These are phyloP conservation scores for Metschnikowia gelsemii DNA, from an alignment of 805 yeast species.

Conservation along the genomic window DNA sequence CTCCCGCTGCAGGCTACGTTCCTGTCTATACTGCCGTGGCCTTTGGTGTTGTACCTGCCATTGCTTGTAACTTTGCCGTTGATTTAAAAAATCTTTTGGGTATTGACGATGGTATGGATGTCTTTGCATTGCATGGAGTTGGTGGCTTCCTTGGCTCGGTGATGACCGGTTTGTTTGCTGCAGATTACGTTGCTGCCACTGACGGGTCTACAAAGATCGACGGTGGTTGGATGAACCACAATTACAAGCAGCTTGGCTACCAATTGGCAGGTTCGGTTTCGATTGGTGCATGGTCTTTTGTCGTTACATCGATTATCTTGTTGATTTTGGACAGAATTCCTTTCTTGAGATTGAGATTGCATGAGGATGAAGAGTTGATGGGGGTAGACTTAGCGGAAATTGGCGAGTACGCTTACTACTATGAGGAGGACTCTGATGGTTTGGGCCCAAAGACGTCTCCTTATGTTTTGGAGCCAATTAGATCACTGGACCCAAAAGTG, in stretches of 20 bases:
- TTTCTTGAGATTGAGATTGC: conserved; percentile 74
- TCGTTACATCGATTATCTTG: conserved; percentile 67
- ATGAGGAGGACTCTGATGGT: conserved; percentile 49
- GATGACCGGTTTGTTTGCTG: conserved; percentile 89
- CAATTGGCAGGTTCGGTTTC: conserved; percentile 80
- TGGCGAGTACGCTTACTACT: conserved; percentile 81
- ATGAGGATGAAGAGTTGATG: conserved; percentile 80
- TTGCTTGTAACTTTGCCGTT: conserved; percentile 81
- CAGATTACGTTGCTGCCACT: conserved; percentile 80
- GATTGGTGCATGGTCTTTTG: conserved; percentile 73
- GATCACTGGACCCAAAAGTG: conserved; percentile 51
- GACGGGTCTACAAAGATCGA: conserved; percentile 66
- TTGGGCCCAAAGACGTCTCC: conserved; percentile 31
- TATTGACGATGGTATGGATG: conserved; percentile 95
- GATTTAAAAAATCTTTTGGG: conserved; percentile 69
- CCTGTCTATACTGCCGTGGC: conserved; percentile 62
- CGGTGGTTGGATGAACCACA: conserved; percentile 89
- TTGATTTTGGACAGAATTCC: conserved; percentile 72
- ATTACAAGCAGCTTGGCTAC: conserved; percentile 80
- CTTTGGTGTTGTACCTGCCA: conserved; percentile 20
- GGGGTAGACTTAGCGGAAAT: conserved; percentile 90
- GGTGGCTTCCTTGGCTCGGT: conserved; percentile 87
- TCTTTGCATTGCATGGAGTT: conserved; percentile 89
- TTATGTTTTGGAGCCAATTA: conserved; percentile 75
- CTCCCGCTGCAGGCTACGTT: conserved; percentile 96